Evolutionary conservation across 2,329 filamentous ascomycete species (phyloP).

Genomic region (Pestalotiopsis sp.): DNA sequence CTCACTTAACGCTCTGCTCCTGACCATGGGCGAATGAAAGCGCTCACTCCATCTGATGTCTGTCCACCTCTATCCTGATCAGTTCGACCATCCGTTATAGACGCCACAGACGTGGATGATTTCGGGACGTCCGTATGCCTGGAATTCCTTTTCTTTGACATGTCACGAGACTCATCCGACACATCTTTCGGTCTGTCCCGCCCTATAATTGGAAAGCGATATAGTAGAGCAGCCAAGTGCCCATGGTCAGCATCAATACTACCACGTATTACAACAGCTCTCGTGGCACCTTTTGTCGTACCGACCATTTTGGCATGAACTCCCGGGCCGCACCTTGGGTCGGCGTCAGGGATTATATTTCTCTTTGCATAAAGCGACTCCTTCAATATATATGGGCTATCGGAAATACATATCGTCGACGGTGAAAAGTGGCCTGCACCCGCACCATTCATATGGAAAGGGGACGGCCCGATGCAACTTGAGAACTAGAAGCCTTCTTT

Average conservation of each 20-base stretch:
- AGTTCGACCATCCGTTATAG: neutral
- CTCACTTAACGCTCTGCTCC: constrained; percentile 13
- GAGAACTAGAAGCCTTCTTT: neutral
- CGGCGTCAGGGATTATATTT: neutral
- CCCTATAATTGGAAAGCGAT: neutral
- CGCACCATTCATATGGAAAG: neutral
- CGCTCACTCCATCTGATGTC: neutral
- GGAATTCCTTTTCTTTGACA: neutral
- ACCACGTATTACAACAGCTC: neutral
- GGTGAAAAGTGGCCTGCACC: neutral
- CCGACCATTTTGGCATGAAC: neutral
- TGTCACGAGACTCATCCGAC: neutral
- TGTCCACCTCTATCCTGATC: neutral
- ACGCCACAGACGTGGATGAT: constrained; percentile 2
- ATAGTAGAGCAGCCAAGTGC: neutral
- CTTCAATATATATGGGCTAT: neutral
- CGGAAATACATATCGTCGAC: neutral
- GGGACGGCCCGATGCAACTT: neutral
- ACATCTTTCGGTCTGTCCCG: neutral
- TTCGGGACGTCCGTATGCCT: neutral
- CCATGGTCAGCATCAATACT: neutral
- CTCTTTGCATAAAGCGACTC: neutral
- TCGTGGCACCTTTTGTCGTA: neutral
- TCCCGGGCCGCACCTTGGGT: neutral
- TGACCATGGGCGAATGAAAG: constrained; percentile 9